A percentile compares a stretch with the other conserved stretches of the same genome.
phyloP scores from a whole-genome alignment of 1,284 basidiomycete species.

The Irpex sp. region DNA sequence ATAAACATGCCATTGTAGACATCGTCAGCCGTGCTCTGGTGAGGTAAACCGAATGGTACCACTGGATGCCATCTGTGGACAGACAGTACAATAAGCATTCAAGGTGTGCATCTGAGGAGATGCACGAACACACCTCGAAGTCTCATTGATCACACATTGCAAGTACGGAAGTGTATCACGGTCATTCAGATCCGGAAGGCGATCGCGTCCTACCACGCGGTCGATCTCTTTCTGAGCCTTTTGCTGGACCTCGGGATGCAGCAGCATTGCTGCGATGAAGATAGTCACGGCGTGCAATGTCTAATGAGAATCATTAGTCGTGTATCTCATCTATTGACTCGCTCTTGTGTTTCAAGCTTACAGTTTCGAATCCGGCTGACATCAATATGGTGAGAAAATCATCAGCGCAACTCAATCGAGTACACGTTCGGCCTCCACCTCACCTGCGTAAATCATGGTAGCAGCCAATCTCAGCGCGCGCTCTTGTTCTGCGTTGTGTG shows the following conservation, averaged over 20 bases:
- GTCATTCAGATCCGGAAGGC: slow-evolving; percentile 14
- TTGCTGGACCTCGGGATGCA: slow-evolving; percentile 10
- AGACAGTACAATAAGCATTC: background rate
- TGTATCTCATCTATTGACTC: background rate
- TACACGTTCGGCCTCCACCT: background rate
- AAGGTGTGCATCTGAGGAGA: too few relatives aligned
- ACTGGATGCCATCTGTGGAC: slow-evolving; percentile 6
- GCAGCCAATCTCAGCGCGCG: background rate
- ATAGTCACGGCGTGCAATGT: slow-evolving; percentile 2
- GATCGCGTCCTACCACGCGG: slow-evolving; percentile 10
- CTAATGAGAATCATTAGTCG: background rate
- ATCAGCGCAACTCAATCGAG: background rate
- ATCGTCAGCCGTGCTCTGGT: slow-evolving; percentile 1
- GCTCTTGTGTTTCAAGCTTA: background rate
- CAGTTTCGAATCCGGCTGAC: background rate
- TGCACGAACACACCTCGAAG: slow-evolving; percentile 5
- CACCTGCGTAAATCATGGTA: background rate
- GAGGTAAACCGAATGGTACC: background rate
- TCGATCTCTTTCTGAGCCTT: slow-evolving; percentile 14
- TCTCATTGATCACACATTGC: slow-evolving; percentile 9
- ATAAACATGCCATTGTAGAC: slow-evolving; percentile 8
- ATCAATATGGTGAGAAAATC: too few relatives aligned
- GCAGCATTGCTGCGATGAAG: slow-evolving; percentile 14
- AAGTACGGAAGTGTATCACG: slow-evolving; percentile 15
- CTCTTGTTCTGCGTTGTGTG: background rate